A percentile compares a stretch with the other conserved stretches of the same genome.
These are phyloP conservation scores for Pterulicium gracile DNA, from an alignment of 1,284 basidiomycete genomes.

Conservation along the genomic window DNA sequence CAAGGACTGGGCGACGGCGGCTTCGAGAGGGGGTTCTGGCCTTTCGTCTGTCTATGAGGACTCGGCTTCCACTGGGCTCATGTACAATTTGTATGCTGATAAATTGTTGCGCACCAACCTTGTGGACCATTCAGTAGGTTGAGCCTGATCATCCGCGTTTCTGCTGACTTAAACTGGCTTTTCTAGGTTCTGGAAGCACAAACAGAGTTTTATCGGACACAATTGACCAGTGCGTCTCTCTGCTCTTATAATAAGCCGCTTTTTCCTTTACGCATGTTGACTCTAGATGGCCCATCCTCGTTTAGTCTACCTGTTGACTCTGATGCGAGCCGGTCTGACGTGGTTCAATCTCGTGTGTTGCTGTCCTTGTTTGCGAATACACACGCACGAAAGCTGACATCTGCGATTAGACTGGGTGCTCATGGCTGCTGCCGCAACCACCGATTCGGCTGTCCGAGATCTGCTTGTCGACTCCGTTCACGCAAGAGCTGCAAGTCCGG, in stretches of 20 bases:
- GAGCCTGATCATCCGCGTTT: background rate
- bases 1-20: slow-evolving; percentile 15
- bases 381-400: background rate
- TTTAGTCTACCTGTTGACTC: background rate
- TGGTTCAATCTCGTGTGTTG: slow-evolving; percentile 20
- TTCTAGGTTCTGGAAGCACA: slow-evolving; percentile 13
- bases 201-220: slow-evolving; percentile 14
- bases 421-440: slow-evolving; percentile 23
- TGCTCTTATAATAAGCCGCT: background rate
- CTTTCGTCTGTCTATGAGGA: slow-evolving; percentile 17
- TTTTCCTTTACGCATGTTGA: background rate
- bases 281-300: background rate
- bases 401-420: slow-evolving; percentile 28
- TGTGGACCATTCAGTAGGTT: slow-evolving; percentile 16
- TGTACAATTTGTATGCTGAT: slow-evolving; percentile 42
- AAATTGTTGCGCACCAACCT: slow-evolving; percentile 20
- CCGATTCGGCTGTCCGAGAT: slow-evolving; percentile 18
- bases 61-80: slow-evolving; percentile 20
- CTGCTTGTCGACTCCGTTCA: slow-evolving; percentile 22
- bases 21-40: slow-evolving; percentile 13
- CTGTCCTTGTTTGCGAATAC: background rate
- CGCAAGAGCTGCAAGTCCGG: slow-evolving; percentile 12
- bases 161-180: background rate
- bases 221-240: slow-evolving; percentile 9
- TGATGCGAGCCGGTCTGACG: background rate